Evolutionary conservation across 2,329 filamentous ascomycete genomes (phyloP).

Genomic region (Scedosporium aurantiacum): DNA sequence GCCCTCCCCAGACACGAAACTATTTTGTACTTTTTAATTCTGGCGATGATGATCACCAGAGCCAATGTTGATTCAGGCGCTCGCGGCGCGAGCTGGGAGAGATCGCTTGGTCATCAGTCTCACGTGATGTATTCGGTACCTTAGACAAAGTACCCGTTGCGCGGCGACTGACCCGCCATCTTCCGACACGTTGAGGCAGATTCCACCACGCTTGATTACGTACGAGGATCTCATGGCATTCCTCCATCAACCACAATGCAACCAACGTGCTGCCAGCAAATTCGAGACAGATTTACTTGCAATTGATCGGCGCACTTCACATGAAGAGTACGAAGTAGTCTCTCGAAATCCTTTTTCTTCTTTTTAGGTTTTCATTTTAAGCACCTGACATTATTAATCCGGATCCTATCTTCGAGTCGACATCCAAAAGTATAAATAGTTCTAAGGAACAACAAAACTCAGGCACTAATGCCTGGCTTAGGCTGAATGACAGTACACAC

Average conservation of each 20-base stretch:
- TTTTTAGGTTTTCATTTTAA: too few relatives aligned
- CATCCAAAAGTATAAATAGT: too few relatives aligned
- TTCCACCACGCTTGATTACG: background rate
- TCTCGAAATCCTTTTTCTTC: too few relatives aligned
- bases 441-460: too few relatives aligned
- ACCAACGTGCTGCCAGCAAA: background rate
- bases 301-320: background rate
- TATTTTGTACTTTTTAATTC: background rate
- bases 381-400: too few relatives aligned
- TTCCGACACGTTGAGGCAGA: background rate
- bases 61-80: background rate
- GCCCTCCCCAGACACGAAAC: background rate
- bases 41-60: background rate
- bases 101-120: background rate
- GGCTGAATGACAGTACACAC: too few relatives aligned
- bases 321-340: background rate
- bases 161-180: background rate
- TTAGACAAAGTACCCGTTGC: too few relatives aligned
- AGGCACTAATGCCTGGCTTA: too few relatives aligned
- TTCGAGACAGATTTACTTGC: background rate
- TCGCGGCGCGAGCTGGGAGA: background rate
- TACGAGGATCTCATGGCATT: background rate
- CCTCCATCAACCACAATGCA: background rate
- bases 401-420: too few relatives aligned
- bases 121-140: background rate